Evolutionary conservation across 345 rosid species (phyloP), one percentile per base, ranked within the genome.

Genomic region (Trapa incisa): DNA sequence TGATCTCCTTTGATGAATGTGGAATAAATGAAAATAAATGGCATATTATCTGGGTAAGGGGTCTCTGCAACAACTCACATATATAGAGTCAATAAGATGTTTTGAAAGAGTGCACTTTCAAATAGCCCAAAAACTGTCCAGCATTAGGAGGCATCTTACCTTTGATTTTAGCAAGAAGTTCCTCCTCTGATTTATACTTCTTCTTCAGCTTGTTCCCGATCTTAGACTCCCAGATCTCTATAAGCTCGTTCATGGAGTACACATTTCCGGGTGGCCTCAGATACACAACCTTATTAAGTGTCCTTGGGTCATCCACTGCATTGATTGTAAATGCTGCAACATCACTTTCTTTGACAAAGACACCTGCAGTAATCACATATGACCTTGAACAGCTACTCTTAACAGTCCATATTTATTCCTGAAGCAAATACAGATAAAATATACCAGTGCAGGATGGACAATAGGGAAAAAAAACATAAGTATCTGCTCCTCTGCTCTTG

Each of bases 261-360:
- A 83, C 76, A 68, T 92, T 89, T 41, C 86, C 87, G 0, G 77
- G 82, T 3, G 94, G 95, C 71, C 90, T 83, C 70, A 92, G 67
- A 73, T 92, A 82, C 45, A 87, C 68, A 39, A 73, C 81, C 78
- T 84, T 87, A 67, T 89, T 87, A 71, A 83, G 65, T 6, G 90
- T 78, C 37, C 78, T 80, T 0, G 89, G 85, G 73, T 91, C 97
- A 41, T 89, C 96, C 71, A 89, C 66, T 41, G 92, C 72, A 64
- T 73, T 75, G 56, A 87, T 65, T 48, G 87, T 82, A 71, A 78
- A 91, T 0, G 90, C 82, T 71, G 85, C 94, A 69, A 84, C 89
- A 77, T 89, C 96, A 47, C 73, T 65, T 47, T 82, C 86, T 72
- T 77, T 80, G 72, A 85, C 64, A 67, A 88, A 74, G 71, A 91